phyloP scores from a whole-genome alignment of 371 early-diverging fungal species.

The Umbelopsis sp. region DNA sequence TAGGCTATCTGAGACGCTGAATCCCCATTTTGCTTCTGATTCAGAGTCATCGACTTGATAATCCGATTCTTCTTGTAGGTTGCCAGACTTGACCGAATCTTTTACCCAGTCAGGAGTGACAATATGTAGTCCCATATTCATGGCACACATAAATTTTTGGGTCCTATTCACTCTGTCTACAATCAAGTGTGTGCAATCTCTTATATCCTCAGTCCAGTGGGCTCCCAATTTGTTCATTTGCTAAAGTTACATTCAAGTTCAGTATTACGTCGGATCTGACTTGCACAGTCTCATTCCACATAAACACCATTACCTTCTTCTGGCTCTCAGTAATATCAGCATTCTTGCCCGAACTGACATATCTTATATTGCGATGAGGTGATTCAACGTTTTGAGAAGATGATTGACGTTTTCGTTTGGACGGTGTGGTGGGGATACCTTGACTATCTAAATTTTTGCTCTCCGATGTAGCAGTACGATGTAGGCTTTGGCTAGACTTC shows the following conservation, averaged over 20 bases:
- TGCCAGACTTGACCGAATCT: slow-evolving; percentile 15
- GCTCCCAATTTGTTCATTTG: slow-evolving; percentile 23
- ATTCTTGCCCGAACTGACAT: background rate
- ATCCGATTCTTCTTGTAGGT: slow-evolving; percentile 15
- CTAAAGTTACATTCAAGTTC: background rate
- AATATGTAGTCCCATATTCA: slow-evolving; percentile 30
- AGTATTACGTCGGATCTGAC: background rate
- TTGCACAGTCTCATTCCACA: too few relatives aligned
- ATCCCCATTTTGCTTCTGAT: slow-evolving; percentile 22
- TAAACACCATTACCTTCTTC: background rate
- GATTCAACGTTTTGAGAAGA: background rate
- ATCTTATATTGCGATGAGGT: background rate
- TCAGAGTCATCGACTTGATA: slow-evolving; percentile 25
- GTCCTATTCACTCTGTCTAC: slow-evolving; percentile 26
- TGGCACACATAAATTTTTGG: slow-evolving; percentile 31
- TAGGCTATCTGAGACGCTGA: slow-evolving; percentile 24
- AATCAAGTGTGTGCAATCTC: slow-evolving; percentile 24
- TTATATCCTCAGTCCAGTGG: slow-evolving; percentile 18
- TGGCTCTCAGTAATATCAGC: slow-evolving; percentile 4
- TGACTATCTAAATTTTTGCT: background rate
- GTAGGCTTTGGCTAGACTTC: background rate
- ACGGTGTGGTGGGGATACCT: background rate
- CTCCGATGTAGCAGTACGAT: background rate
- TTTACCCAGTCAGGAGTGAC: slow-evolving; percentile 23
- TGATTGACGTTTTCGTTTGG: background rate